These are phyloP conservation scores for Rauvolfia tetraphylla DNA, from an alignment of 257 asterid genomes.

Conservation along the genomic window DNA sequence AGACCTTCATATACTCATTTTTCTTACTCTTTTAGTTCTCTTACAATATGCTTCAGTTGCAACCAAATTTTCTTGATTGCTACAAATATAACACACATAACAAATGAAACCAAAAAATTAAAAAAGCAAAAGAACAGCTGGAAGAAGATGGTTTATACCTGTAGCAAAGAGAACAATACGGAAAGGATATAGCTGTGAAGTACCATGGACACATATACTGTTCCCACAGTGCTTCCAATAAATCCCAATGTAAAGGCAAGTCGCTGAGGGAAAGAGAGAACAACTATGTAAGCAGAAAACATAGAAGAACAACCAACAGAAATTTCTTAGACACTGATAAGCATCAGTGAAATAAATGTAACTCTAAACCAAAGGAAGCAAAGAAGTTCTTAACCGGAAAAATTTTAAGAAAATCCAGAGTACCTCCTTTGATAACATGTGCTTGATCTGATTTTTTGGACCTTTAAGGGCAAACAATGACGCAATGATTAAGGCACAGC, in stretches of 20 bases:
- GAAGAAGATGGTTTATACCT: conserved; percentile 41
- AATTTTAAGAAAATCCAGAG: not conserved
- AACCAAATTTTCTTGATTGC: not conserved
- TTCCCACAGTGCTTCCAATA: conserved; percentile 71
- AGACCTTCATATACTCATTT: not conserved
- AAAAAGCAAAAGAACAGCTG: not conserved
- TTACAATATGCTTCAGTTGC: not conserved
- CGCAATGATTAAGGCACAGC: conserved; percentile 76
- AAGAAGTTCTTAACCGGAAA: not conserved
- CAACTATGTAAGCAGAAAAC: conserved; percentile 9
- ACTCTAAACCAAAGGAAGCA: conserved; percentile 4
- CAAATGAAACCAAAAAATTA: not conserved
- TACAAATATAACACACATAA: not conserved
- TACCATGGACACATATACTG: conserved; percentile 79
- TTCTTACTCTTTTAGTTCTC: not conserved
- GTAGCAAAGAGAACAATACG: conserved; percentile 67
- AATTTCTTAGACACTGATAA: not conserved
- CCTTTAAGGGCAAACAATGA: conserved; percentile 87
- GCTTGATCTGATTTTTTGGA: conserved; percentile 67
- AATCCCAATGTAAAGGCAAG: conserved; percentile 71
- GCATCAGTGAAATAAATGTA: not conserved
- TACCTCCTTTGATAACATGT: conserved; percentile 90
- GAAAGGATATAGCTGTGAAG: conserved; percentile 82
- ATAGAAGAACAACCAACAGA: not conserved
- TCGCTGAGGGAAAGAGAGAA: conserved; percentile 45